Base-by-base conservation (phyloP, 23 red algal species). In the Chondrus crispus region DNA sequence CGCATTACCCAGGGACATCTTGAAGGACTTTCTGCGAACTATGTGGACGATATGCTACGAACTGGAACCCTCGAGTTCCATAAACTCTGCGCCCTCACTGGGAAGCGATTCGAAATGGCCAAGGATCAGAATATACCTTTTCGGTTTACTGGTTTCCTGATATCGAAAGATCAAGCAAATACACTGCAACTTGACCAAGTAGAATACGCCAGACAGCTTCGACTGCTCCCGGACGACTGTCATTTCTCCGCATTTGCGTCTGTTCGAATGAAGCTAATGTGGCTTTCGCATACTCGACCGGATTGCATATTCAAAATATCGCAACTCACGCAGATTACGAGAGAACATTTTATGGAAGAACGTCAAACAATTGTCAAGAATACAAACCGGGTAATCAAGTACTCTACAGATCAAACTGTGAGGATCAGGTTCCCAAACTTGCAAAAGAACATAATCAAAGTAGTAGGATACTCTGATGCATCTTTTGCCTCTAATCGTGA, bases 391-490 rank as follows among this genome's bases (percentile, higher is more conserved):
- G 28, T 14, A 48, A 48, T 77, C 43, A 26, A 77, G 71, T 77
- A 77, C 44, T 24, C 38, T 24, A 77, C 32, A 2, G 8, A 77
- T 2, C 37, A 77, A 26, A 20, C 26, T 42, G 71, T 77, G 29
- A 26, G n/a, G 38, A 2, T 77, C 38, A 46, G n/a, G 38, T 2
- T 77, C 1, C 71, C 71, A 26, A 77, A 77, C 22, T 37, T 77
- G 26, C 0, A 77, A 26, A 26, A 26, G 44, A 37, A 20, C 28
- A 46, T 37, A 24, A 1, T 77, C 6, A 26, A 37, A 10, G 20
- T 77, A 77, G 43, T 77, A 10, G 71, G 71, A 10, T 77, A 46
- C 20, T 77, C 38, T 47, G 71, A 46, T 48, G 71, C 44, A 77
- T 77, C 22, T 26, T 40, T 77, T 20, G 22, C 26, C 9, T 10